phyloP scores from a whole-genome alignment of 805 yeast genomes.

The Yueomyces sinensis region DNA sequence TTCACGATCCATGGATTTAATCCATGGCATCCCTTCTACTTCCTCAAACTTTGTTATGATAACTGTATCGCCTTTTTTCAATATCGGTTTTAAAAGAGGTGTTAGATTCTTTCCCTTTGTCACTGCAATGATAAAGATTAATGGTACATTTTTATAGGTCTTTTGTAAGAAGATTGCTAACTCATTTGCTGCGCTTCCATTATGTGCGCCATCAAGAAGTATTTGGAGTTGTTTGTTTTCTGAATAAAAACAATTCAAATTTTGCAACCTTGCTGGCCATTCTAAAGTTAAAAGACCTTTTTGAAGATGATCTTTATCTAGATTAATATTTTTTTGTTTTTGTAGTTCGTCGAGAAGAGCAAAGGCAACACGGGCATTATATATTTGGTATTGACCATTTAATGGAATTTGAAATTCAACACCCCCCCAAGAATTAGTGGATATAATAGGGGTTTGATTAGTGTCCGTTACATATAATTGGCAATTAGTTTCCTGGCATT shows the following conservation, averaged over 20 bases:
- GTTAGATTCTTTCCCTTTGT: conserved; percentile 57
- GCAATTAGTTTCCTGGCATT: conserved; percentile 25
- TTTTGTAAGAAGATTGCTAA: conserved; percentile 39
- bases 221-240: conserved; percentile 12
- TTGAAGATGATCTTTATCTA: conserved; percentile 27
- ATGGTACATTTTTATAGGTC: conserved; percentile 8
- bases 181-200: conserved; percentile 71
- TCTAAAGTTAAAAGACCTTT: conserved; percentile 40
- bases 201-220: conserved; percentile 88
- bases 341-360: conserved; percentile 32
- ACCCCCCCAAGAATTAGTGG: conserved; percentile 22
- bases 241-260: conserved; percentile 21
- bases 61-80: conserved; percentile 40
- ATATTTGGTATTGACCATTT: conserved; percentile 58
- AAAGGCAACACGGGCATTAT: conserved; percentile 58
- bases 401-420: conserved; percentile 33
- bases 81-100: conserved; percentile 36
- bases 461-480: conserved; percentile 15
- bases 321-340: conserved; percentile 10
- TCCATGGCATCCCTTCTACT: conserved; percentile 95
- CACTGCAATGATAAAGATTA: conserved; percentile 54
- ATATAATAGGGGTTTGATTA: conserved; percentile 2
- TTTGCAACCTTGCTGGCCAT: conserved; percentile 89
- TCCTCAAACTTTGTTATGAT: conserved; percentile 48
- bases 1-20: conserved; percentile 32